Evolutionary conservation across 2,329 filamentous ascomycete species (phyloP), one percentile per base, ranked within the genome.

Genomic region (Aspergillus candidus): DNA sequence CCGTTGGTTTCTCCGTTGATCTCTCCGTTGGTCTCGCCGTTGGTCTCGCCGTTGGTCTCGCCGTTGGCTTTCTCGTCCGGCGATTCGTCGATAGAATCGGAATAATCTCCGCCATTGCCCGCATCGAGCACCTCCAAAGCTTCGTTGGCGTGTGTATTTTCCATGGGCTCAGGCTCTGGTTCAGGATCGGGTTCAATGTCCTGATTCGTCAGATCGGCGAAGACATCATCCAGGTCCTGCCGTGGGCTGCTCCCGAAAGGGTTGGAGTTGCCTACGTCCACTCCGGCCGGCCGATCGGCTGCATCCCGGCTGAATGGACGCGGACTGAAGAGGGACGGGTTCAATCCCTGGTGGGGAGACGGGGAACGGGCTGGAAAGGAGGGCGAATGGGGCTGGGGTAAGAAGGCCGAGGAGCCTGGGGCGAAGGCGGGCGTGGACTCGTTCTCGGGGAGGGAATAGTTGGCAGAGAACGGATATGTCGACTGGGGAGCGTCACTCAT

Each of bases 81-180:
- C 32, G 46, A 44, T 11, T 52, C 51, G 10, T 56, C 58, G 4
- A 57, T 45, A n/a, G 63, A 59, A 6, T 55, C 54, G 17, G 61
- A 57, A 33, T 56, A 56, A 35, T 63, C 65, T 18, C 61, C 61
- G 13, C 58, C 61, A 34, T 66, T 65, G 47, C 65, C 64, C 18
- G 63, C 68, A 45, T 68, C 62, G 11, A 71, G 60, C 15, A 59
- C 66, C 45, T 73, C 71, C 14, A 73, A 54, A 4, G 70, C 71
- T 51, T 73, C 71, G 33, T 69, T 71, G 6, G 69, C 70, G 52
- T 73, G 70, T n/a, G 66, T 68, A 22, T 70, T 69, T 41, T 72
- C 68, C 60, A 68, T 63, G 11, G 52, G 59, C 53, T 59, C 60
- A 37, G 56, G 51, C 17, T 60, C 61, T 4, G 49, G 40, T 36